Conservation (phyloP, 305 asterid species). For the Petunia hybrid region DNA sequence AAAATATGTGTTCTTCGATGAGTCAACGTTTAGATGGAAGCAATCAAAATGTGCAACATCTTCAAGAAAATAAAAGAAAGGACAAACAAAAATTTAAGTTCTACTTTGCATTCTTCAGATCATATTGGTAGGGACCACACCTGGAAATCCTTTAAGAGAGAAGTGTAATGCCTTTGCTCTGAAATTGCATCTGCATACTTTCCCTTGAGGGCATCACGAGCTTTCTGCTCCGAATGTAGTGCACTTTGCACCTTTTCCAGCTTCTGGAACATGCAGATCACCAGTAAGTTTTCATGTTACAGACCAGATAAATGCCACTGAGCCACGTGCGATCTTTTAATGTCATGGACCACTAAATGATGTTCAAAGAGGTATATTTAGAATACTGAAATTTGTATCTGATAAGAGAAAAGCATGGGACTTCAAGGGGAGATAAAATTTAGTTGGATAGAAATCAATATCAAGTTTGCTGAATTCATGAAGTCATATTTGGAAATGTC, state of each 20-base stretch:
- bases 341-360: conserved; percentile 3
- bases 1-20: not conserved
- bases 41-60: conserved; percentile 13
- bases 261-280: conserved; percentile 54
- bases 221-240: conserved; percentile 55
- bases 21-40: not conserved
- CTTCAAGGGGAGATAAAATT: not conserved
- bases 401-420: not conserved
- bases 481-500: not conserved
- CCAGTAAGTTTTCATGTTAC: conserved; percentile 21
- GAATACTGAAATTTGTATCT: not conserved
- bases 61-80: not conserved
- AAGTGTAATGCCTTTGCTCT: conserved; percentile 65
- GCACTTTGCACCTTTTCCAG: conserved; percentile 60
- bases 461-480: not conserved
- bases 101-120: conserved; percentile 19
- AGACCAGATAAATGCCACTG: conserved; percentile 15
- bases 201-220: conserved; percentile 53
- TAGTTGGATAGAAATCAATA: not conserved
- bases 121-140: conserved; percentile 41
- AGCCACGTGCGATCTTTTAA: not conserved
- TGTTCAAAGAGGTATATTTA: not conserved
- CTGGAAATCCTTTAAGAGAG: conserved; percentile 73
- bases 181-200: conserved; percentile 63
- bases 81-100: not conserved